Evolutionary conservation across 768 basidiomycete genomes (phyloP).

Genomic region (Mycena leptocephala): DNA sequence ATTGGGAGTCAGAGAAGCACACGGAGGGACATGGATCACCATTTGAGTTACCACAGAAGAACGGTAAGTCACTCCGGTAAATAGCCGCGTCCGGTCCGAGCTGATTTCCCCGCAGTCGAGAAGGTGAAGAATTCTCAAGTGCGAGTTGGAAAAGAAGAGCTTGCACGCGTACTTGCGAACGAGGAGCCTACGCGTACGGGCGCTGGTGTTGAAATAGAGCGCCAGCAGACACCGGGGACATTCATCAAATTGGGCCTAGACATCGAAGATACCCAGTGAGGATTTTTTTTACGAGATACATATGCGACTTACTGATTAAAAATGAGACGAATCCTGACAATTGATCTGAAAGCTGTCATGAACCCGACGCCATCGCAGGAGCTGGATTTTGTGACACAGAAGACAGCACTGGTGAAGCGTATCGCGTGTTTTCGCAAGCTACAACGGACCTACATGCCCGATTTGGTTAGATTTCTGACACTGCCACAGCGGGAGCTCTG

Average conservation of each 20-base stretch:
- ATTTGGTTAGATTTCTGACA: not conserved
- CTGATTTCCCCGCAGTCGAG: not conserved
- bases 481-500: not conserved
- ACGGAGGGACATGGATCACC: not conserved
- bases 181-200: not conserved
- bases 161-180: too few species aligned
- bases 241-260: slow-evolving; percentile 11
- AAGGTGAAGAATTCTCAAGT: not conserved
- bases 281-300: too few species aligned
- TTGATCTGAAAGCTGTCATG: too few species aligned
- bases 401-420: too few species aligned
- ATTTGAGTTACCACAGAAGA: not conserved
- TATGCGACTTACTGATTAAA: too few species aligned
- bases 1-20: slow-evolving; percentile 8
- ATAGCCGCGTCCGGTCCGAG: too few species aligned
- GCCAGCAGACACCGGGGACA: not conserved
- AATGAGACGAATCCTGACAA: too few species aligned
- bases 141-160: too few species aligned
- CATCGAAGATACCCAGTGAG: not conserved
- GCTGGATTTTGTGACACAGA: too few species aligned
- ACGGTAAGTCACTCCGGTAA: too few species aligned
- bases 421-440: too few species aligned
- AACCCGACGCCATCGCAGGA: too few species aligned
- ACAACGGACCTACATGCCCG: not conserved
- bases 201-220: not conserved